Conservation (phyloP, 1,284 basidiomycete genomes). For the Singerocomus inundabilis region DNA sequence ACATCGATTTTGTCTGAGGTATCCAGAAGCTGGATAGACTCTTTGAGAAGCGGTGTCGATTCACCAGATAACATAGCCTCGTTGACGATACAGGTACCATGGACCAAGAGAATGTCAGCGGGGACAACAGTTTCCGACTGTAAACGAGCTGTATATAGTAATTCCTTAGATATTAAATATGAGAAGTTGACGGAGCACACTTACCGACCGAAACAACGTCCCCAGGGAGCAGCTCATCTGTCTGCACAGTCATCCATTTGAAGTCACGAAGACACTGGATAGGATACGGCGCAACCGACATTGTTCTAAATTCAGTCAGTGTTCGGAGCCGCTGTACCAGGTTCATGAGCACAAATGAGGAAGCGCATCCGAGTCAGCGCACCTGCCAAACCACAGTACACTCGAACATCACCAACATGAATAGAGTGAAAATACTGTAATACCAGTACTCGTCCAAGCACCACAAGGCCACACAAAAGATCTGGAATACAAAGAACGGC, state of each 20-base stretch:
- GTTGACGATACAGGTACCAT: constrained; percentile 92
- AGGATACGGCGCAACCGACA: constrained; percentile 88
- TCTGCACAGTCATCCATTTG: constrained; percentile 79
- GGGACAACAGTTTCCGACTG: constrained; percentile 85
- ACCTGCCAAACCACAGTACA: constrained; percentile 98
- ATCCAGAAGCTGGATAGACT: constrained; percentile 86
- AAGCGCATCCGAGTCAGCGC: constrained; percentile 24
- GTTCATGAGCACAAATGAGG: constrained; percentile 10
- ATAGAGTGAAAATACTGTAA: constrained; percentile 92
- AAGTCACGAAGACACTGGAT: constrained; percentile 79
- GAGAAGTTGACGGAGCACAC: constrained; percentile 17
- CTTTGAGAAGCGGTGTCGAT: constrained; percentile 92
- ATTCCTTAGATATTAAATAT: background rate
- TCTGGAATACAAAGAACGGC: constrained; percentile 95
- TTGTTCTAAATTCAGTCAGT: constrained; percentile 91
- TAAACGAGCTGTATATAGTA: constrained; percentile 60
- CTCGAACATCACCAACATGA: constrained; percentile 96
- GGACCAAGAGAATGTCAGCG: constrained; percentile 85
- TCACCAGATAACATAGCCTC: constrained; percentile 98
- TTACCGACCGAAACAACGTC: constrained; percentile 82
- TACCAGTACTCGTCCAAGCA: constrained; percentile 98
- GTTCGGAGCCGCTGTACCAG: constrained; percentile 74
- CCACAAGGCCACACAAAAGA: constrained; percentile 96
- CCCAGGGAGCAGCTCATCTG: constrained; percentile 85
- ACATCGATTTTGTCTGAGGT: constrained; percentile 75